Conservation (phyloP, 176 grass and related monocot species). For the Carex pumila region DNA sequence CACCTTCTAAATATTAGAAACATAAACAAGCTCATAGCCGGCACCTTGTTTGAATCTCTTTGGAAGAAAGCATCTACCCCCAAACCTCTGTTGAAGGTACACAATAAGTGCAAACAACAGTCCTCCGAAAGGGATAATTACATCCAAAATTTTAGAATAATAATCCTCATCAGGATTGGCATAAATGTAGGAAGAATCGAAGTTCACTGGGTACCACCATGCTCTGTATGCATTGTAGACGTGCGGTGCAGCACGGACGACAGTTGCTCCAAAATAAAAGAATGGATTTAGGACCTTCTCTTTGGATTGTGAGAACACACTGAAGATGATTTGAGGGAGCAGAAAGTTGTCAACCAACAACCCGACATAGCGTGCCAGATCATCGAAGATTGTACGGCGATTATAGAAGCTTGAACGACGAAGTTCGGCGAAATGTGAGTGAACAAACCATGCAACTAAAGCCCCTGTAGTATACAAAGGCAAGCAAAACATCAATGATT, state of each 20-base stretch:
- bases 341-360: conserved; percentile 68
- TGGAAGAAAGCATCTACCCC: conserved; percentile 48
- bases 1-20: background rate
- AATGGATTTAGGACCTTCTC: conserved; percentile 38
- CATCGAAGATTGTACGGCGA: conserved; percentile 41
- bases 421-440: background rate
- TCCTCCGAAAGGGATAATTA: conserved; percentile 57
- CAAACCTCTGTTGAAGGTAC: conserved; percentile 51
- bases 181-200: conserved; percentile 50
- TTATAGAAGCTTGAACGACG: conserved; percentile 41
- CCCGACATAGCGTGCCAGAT: conserved; percentile 56
- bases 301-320: conserved; percentile 53
- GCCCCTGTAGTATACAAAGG: conserved; percentile 60
- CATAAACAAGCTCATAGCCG: background rate
- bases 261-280: conserved; percentile 65
- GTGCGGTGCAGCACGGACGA: conserved; percentile 54
- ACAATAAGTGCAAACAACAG: conserved; percentile 35
- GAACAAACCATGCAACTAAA: background rate
- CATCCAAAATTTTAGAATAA: conserved; percentile 59
- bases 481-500: conserved; percentile 52
- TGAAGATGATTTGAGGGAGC: conserved; percentile 71
- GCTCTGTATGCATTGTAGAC: conserved; percentile 61
- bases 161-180: conserved; percentile 46
- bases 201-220: conserved; percentile 19
- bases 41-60: background rate